Conservation (phyloP, 148 eudicot species). For the Rhododendron henanense region DNA sequence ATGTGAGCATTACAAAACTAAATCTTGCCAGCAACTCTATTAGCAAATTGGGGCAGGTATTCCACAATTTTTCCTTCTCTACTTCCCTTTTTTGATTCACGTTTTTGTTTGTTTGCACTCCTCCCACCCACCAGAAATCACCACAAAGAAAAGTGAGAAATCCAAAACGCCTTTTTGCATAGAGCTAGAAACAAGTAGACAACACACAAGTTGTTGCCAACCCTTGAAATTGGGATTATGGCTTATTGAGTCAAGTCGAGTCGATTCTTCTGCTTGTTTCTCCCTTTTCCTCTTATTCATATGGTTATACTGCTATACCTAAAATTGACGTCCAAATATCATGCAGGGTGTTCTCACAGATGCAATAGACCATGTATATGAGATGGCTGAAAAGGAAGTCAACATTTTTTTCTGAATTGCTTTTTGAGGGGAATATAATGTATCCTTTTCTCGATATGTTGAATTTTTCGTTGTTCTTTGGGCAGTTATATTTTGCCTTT, state of each 20-base stretch:
- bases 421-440: neutral
- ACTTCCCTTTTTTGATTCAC: neutral
- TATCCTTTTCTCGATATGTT: neutral
- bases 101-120: neutral
- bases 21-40: conserved; percentile 81
- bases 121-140: neutral
- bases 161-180: neutral
- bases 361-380: conserved; percentile 89
- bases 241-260: neutral
- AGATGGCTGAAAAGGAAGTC: conserved; percentile 86
- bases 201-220: neutral
- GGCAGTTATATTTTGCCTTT: neutral
- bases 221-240: neutral
- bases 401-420: conserved; percentile 46
- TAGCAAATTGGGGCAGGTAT: conserved; percentile 93
- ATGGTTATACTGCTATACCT: neutral
- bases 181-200: neutral
- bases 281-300: neutral
- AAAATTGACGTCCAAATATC: conserved; percentile 14
- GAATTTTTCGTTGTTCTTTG: neutral
- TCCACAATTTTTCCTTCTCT: neutral
- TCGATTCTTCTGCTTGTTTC: neutral
- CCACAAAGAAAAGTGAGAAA: too few relatives aligned
- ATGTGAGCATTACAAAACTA: conserved; percentile 69
- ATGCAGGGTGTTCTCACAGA: conserved; percentile 85